Evolutionary conservation across 805 yeast genomes (phyloP).

Genomic region (Lachancea thermotolerans): DNA sequence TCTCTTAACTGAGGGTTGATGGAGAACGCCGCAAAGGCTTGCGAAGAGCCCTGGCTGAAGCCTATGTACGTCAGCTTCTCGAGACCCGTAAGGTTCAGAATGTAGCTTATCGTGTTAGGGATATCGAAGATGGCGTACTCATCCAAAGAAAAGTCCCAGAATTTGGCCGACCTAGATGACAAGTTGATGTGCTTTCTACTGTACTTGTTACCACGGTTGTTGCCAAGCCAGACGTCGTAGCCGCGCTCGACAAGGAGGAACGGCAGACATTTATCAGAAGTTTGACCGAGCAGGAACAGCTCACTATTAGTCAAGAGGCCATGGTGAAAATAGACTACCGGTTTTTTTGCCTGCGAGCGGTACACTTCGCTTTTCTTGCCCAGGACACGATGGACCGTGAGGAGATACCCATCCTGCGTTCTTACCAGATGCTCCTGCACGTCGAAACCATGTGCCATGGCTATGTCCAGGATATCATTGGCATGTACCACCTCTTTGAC

Average conservation of each 20-base stretch:
- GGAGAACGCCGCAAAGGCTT: slow-evolving; percentile 69
- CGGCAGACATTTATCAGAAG: slow-evolving; percentile 48
- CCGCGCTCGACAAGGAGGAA: slow-evolving; percentile 48
- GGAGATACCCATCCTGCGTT: slow-evolving; percentile 62
- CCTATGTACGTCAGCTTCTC: slow-evolving; percentile 60
- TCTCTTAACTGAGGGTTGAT: slow-evolving; percentile 50
- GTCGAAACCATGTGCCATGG: slow-evolving; percentile 52
- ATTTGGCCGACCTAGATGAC: slow-evolving; percentile 34
- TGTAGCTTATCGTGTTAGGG: slow-evolving; percentile 66
- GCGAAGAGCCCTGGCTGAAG: slow-evolving; percentile 83
- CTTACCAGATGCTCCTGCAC: slow-evolving; percentile 60
- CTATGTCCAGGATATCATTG: slow-evolving; percentile 44
- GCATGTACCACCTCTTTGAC: slow-evolving; percentile 18
- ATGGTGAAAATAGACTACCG: slow-evolving; percentile 63
- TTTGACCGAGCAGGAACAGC: slow-evolving; percentile 71
- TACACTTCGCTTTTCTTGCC: neutral
- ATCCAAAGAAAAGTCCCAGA: slow-evolving; percentile 81
- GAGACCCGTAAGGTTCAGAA: slow-evolving; percentile 44
- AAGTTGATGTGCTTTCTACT: slow-evolving; percentile 22
- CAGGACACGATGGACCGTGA: slow-evolving; percentile 56
- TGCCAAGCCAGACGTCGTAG: slow-evolving; percentile 87
- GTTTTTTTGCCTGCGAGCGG: slow-evolving; percentile 10
- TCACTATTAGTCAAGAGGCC: slow-evolving; percentile 87
- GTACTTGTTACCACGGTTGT: slow-evolving; percentile 55
- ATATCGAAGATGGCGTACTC: slow-evolving; percentile 81